A percentile compares a stretch with the other conserved stretches of the same genome.
Conservation (phyloP, 331 rosid genomes). For the Rosa hybrid region DNA sequence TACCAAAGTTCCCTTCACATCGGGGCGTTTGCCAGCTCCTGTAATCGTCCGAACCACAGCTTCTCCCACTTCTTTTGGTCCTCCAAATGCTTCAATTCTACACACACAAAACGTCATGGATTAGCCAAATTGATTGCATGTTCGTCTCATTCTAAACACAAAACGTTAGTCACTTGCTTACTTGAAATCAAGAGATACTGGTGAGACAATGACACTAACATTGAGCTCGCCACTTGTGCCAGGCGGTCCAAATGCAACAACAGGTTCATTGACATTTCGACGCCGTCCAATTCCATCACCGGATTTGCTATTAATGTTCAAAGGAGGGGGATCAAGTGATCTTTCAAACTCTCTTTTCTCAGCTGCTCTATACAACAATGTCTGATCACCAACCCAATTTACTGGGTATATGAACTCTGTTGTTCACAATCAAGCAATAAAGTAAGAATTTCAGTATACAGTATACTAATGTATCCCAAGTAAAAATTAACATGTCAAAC, state of each 20-base stretch:
- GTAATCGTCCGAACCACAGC: conserved; percentile 62
- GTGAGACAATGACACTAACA: conserved; percentile 80
- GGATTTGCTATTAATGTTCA: conserved; percentile 24
- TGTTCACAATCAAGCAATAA: neutral
- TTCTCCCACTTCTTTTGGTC: conserved; percentile 85
- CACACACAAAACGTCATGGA: neutral
- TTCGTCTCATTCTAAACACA: neutral
- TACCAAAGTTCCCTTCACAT: conserved; percentile 60
- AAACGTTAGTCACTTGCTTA: conserved; percentile 19
- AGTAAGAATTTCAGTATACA: neutral
- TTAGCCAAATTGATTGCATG: neutral
- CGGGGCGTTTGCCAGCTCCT: conserved; percentile 60
- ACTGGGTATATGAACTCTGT: conserved; percentile 89
- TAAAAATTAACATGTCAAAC: neutral
- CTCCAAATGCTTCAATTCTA: conserved; percentile 94
- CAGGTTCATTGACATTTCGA: conserved; percentile 55
- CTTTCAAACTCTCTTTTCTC: conserved; percentile 63
- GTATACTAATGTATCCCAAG: neutral
- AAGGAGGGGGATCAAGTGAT: conserved; percentile 83
- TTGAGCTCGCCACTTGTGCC: conserved; percentile 88
- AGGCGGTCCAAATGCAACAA: conserved; percentile 89
- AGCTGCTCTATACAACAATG: conserved; percentile 66
- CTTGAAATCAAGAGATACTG: conserved; percentile 79
- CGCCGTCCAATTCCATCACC: conserved; percentile 37
- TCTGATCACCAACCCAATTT: conserved; percentile 94